Evolutionary conservation across 2,329 filamentous ascomycete genomes (phyloP), one percentile per base, ranked within the genome.

Genomic region (Diaporthe amygdali): DNA sequence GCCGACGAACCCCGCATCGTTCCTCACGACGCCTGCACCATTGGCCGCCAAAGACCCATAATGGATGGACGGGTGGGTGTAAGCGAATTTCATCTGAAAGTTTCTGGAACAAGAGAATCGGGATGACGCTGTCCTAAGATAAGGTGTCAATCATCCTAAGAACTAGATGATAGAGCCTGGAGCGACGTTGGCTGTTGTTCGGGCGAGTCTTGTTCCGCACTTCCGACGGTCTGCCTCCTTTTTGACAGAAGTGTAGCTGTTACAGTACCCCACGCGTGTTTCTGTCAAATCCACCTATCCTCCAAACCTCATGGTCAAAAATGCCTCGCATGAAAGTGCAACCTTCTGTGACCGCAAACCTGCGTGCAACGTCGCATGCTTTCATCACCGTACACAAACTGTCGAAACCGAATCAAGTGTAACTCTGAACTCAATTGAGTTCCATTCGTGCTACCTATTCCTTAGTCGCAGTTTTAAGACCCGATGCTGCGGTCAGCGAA

Each of bases 71-170:
- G 8, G 41, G 10, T 64, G 59, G n/a, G 30, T 49, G 59, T 27
- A 64, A 49, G 59, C 59, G 59, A 64, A 64, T 64, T 64, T 64
- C 59, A 64, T 64, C 59, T 27, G 59, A 64, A 64, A 44, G 4
- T 47, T 49, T 27, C 44, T 64, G 30, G 37, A 64, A 64, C 59
- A 64, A 20, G 5, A 20, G 30, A 49, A 32, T 63, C 41, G 59
- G 59, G 59, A 64, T 49, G 59, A 64, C 59, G 44, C 59, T 49
- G 41, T 44, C 59, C 47, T 30, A 6, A 64, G 59, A 49, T 64
- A 64, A 64, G 59, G 49, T 64, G 44, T 64, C 59, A 64, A n/a
- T 44, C 44, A 8, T 34, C 41, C 2, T 3, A 22, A 34, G 12
- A 25, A 49, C 41, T 64, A 30, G 59, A 64, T 44, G 59, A 27